A percentile compares a stretch with the other conserved stretches of the same genome.
Evolutionary conservation across 768 basidiomycete genomes (phyloP).

Genomic region (Tylopilus intermedius): DNA sequence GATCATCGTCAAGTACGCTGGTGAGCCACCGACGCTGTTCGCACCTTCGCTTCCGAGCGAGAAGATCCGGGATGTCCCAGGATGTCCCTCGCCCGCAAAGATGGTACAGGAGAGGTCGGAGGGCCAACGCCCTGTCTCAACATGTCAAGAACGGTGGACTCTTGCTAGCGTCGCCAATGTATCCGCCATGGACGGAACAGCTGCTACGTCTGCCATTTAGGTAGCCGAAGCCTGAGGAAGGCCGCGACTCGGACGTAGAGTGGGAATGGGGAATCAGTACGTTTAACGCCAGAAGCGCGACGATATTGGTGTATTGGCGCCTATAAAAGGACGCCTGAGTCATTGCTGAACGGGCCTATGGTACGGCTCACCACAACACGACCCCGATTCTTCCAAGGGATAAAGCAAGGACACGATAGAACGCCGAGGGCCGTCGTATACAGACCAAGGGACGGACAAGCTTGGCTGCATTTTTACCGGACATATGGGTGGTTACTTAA

Average conservation of each 20-base stretch:
- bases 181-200: conserved; percentile 29
- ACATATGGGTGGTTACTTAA: conserved; percentile 1
- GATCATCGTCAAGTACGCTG: neutral
- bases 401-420: conserved; percentile 5
- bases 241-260: conserved; percentile 17
- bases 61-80: neutral
- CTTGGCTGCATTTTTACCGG: conserved; percentile 2
- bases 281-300: conserved; percentile 4
- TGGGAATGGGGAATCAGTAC: conserved; percentile 12
- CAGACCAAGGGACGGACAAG: neutral
- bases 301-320: neutral
- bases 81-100: neutral
- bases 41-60: neutral
- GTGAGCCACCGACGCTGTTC: conserved; percentile 4
- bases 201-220: conserved; percentile 1
- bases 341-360: conserved; percentile 1
- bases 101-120: neutral
- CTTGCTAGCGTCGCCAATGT: conserved; percentile 11
- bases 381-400: neutral
- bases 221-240: conserved; percentile 12
- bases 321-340: conserved; percentile 4
- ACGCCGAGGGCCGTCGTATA: conserved; percentile 2
- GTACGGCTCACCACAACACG: neutral
- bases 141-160: neutral
- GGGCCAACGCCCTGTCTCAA: neutral